A percentile compares a stretch with the other conserved stretches of the same genome.
phyloP scores from a whole-genome alignment of 306 rosid genomes.

The Glycine soja region DNA sequence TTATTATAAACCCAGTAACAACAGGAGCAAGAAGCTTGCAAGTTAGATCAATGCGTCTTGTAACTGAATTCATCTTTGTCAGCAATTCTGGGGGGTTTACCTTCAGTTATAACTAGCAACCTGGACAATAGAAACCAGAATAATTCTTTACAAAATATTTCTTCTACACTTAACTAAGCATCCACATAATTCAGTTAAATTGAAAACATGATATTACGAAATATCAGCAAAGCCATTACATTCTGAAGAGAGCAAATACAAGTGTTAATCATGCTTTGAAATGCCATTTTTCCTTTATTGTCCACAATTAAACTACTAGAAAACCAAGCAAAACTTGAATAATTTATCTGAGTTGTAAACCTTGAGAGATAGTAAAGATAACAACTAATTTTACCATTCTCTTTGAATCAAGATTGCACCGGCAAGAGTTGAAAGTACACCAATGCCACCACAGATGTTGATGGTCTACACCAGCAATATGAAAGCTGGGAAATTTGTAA shows the following conservation, averaged over 20 bases:
- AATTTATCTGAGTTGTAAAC: background rate
- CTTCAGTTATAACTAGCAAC: conserved; percentile 87
- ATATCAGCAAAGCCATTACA: conserved; percentile 12
- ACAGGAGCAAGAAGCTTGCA: conserved; percentile 91
- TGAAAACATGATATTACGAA: background rate
- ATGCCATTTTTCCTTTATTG: background rate
- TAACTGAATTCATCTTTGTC: conserved; percentile 72
- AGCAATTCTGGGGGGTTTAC: conserved; percentile 68
- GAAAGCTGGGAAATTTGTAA: conserved; percentile 64
- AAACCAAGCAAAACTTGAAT: background rate
- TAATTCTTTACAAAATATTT: background rate
- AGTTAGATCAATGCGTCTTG: conserved; percentile 81
- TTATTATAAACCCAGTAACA: conserved; percentile 79
- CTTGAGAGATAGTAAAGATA: background rate
- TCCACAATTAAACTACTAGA: background rate
- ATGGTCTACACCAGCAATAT: conserved; percentile 59
- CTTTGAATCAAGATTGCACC: conserved; percentile 93
- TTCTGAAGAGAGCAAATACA: background rate
- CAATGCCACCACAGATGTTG: conserved; percentile 77
- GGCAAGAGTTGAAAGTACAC: conserved; percentile 83
- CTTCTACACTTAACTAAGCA: background rate
- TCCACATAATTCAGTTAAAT: background rate
- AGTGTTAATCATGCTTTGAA: background rate
- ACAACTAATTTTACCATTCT: conserved; percentile 72
- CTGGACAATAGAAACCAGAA: conserved; percentile 50